These are phyloP conservation scores for Cicer arietinum DNA, from an alignment of 306 rosid species.

Conservation along the genomic window DNA sequence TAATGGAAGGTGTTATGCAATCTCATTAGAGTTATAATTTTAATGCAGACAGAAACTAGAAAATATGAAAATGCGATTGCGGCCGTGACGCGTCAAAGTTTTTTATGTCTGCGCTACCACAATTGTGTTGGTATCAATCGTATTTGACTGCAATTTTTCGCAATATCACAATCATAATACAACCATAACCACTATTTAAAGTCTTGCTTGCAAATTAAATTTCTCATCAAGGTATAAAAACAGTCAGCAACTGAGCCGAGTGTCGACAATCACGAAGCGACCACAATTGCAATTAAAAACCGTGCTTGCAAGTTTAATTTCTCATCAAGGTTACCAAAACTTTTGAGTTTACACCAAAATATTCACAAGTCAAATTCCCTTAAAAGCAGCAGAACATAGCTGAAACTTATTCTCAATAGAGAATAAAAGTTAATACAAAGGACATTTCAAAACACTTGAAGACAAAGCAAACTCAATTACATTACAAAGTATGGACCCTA, in stretches of 20 bases:
- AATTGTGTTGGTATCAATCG: neutral
- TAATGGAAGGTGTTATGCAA: constrained; percentile 8
- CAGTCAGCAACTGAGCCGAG: no score
- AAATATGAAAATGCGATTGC: neutral
- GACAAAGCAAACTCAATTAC: constrained; percentile 34
- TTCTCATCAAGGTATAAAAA: neutral
- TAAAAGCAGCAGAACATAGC: constrained; percentile 32
- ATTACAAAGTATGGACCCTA: neutral
- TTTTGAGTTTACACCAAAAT: constrained; percentile 23
- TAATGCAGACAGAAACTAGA: constrained; percentile 14
- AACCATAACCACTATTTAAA: neutral
- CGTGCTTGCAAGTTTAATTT: neutral
- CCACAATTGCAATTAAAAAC: neutral
- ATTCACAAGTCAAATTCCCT: constrained; percentile 1
- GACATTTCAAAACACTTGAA: neutral
- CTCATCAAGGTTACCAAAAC: constrained; percentile 8
- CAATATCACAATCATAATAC: neutral
- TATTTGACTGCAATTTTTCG: neutral
- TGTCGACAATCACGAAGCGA: neutral
- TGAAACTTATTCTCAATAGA: constrained; percentile 9
- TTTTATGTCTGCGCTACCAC: neutral
- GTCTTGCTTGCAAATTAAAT: neutral
- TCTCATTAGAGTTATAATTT: neutral
- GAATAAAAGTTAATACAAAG: constrained; percentile 4
- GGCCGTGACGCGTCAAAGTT: neutral